Conservation (phyloP, 106 monocot genomes). For the Cymbidium sinense region DNA sequence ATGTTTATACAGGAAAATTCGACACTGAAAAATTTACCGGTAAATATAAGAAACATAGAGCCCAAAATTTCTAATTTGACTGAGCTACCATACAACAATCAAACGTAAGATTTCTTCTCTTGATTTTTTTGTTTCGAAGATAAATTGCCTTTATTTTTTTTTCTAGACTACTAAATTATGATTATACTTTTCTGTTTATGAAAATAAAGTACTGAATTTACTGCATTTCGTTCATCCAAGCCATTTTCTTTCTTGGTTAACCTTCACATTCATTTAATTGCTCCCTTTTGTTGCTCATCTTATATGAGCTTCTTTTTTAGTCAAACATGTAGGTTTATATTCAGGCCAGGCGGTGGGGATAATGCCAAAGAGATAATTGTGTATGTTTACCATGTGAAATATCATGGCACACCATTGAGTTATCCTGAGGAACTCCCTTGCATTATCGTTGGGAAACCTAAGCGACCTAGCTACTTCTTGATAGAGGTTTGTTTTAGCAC, state of each 20-base stretch:
- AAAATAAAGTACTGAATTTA: not conserved
- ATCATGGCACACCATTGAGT: no score
- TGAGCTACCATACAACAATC: slow-evolving; percentile 59
- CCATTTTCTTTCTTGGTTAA: no score
- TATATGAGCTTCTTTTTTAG: not conserved
- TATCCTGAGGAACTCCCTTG: no score
- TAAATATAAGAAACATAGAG: no score
- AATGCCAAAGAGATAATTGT: slow-evolving; percentile 51
- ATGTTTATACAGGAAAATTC: no score
- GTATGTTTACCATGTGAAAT: no score
- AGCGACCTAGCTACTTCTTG: no score
- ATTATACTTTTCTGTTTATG: not conserved
- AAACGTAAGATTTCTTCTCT: no score
- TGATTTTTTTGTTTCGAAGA: not conserved
- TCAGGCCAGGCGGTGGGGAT: slow-evolving; percentile 43
- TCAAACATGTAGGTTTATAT: slow-evolving; percentile 33
- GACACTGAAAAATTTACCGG: no score
- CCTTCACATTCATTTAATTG: no score
- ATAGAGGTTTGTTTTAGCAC: slow-evolving; percentile 33
- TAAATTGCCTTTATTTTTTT: not conserved
- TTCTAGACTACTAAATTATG: not conserved
- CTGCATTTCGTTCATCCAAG: no score
- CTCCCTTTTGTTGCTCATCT: not conserved
- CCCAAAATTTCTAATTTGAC: slow-evolving; percentile 79
- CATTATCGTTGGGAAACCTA: no score